Base-by-base conservation (phyloP, 75 land plant genomes). In the Cryptomeria japonica region DNA sequence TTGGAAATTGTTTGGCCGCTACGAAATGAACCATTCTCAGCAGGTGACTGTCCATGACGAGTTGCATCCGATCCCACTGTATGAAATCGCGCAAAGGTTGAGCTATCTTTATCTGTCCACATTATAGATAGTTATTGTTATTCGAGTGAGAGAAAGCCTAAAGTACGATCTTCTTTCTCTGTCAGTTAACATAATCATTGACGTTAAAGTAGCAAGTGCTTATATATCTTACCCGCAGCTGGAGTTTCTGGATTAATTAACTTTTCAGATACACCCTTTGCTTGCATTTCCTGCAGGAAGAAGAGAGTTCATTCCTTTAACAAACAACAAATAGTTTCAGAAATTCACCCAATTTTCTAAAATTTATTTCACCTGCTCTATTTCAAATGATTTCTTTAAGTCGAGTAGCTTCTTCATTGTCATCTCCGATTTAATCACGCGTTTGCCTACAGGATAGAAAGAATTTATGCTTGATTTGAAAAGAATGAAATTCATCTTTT, bases 1-100 rank as follows among this genome's bases (percentile, higher is more conserved):
- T 51, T 90, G 47, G 39, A 42, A 15, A 9, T 36, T 70, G 88
- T 46, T 72, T 89, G 83, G 31, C 80, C 90, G 49, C 86, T 91
- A 46, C 78, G 86, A 32, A 84, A 58, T 44, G 94, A 90, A 46
- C 72, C 89, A 77, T 88, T 87, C 10, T 86, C 87, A 9, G 22
- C 36, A 34, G 88, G 87, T 36, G 92, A 87, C 75, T 77, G 87
- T 18, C 83, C 89, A 37, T 46, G 88, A 39, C 93, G 93, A 5
- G 96, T 95, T 28, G 92, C 77, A 87, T 95, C 96, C 38, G 96
- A 95, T 49, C 97, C 97, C 87, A 95, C 87, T 9, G 96, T 93
- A 85, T 93, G 92, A 31, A 95, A 87, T 55, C 90, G 90, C 16
- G 91, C 96, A 70, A 86, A 91, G 5, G 95, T 94, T 15, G 96